Evolutionary conservation across 164 flowering plant genomes (phyloP).

Genomic region (Piper longum): DNA sequence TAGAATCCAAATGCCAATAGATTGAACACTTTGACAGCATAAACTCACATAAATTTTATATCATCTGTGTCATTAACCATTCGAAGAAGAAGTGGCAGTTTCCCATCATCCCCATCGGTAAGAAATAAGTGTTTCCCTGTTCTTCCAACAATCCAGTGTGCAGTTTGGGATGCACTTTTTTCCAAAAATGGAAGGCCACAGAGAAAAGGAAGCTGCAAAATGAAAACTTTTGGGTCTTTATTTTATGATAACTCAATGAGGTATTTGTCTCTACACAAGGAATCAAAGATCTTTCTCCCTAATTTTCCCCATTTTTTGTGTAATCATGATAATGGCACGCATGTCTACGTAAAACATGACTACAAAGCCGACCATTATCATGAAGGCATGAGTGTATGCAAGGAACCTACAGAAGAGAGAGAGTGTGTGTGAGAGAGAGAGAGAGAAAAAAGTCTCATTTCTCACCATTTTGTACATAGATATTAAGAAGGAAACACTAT

Average conservation of each 20-base stretch:
- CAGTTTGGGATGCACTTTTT: conserved; percentile 56
- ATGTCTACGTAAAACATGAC: no score
- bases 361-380: no score
- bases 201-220: conserved; percentile 61
- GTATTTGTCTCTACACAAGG: no score
- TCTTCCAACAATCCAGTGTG: conserved; percentile 72
- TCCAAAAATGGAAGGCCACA: conserved; percentile 80
- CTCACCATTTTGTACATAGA: no score
- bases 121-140: conserved; percentile 92
- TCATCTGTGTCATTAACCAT: conserved; percentile 73
- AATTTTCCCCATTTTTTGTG: no score
- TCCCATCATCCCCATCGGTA: conserved; percentile 63
- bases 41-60: conserved; percentile 58
- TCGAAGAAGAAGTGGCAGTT: conserved; percentile 71
- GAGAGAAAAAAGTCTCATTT: no score
- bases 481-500: no score
- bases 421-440: no score
- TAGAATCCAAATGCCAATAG: background rate
- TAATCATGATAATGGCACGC: no score
- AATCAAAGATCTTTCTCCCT: no score
- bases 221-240: background rate
- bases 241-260: background rate
- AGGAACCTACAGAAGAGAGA: no score
- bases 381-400: no score
- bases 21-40: background rate